Evolutionary conservation across 176 grass and related monocot genomes (phyloP), one percentile per base, ranked within the genome.

Genomic region (Aegilops speltoides): DNA sequence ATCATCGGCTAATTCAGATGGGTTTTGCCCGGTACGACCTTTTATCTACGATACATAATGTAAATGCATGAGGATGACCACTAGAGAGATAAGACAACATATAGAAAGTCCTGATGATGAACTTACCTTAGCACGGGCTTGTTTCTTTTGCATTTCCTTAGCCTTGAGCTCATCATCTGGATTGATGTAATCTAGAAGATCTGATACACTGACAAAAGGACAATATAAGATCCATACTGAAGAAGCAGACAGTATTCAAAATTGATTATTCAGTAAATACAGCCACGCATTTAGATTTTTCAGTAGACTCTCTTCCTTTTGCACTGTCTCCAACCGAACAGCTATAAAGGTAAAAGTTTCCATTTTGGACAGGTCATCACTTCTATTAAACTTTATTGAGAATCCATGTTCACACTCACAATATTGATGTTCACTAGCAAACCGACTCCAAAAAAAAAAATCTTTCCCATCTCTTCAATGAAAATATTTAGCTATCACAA

Each of bases 151-250:
- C 81, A 96, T 88, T 94, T 98, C 97, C 85, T 91, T 98, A 82
- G 90, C 82, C 86, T 98, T 96, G 75, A 96, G 82, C 82, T 96
- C 97, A 64, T 90, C 92, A 83, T 98, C 97, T 48, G 97, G 97
- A 81, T 96, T 98, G 79, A 98, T 98, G 80, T 98, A 98, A 88
- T 98, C 92, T 68, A 98, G 68, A 91, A 98, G 94, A 92, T 98
- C 97, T 80, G 97, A 98, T 77, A 98, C 97, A 61, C 97, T 98
- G 88, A 82, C 38, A 81, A 83, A 83, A 75, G 76, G 74, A 84
- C 25, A 82, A 78, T 20, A 73, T 28, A 85, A 88, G 59, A 92
- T 86, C 31, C 40, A 66, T 59, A 78, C 60, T 45, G 84, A 83
- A 77, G 59, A 24, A 87, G 66, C n/a, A 87, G 64, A 46, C 20